A percentile compares a stretch with the other conserved stretches of the same genome.
These are phyloP conservation scores for Bathelium albidoporum DNA, from an alignment of 495 filamentous ascomycete genomes.

Conservation along the genomic window DNA sequence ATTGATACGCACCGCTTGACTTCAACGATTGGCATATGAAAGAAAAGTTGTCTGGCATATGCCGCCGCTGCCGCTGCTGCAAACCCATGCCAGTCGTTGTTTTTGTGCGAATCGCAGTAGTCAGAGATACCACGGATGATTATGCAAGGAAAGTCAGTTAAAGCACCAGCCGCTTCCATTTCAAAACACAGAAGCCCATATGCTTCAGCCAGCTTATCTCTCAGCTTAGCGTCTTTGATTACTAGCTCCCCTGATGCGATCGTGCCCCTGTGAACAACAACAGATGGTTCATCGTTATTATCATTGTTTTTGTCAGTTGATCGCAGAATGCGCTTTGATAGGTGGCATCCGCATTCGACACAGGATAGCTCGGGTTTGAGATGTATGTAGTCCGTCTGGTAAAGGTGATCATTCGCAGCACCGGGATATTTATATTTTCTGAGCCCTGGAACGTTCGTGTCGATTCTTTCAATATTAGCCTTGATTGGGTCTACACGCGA, in stretches of 20 bases:
- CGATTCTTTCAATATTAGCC: slow-evolving; percentile 13
- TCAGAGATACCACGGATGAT: slow-evolving; percentile 25
- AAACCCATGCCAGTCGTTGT: slow-evolving; percentile 15
- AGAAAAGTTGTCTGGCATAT: slow-evolving; percentile 17
- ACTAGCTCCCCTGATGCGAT: slow-evolving; percentile 33
- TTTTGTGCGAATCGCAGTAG: slow-evolving; percentile 23
- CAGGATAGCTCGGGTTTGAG: not conserved
- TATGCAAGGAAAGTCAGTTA: slow-evolving; percentile 18
- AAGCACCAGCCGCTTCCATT: slow-evolving; percentile 24
- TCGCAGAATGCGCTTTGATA: not conserved
- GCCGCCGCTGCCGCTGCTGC: slow-evolving; percentile 20
- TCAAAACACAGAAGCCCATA: slow-evolving; percentile 21
- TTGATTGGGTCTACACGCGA: slow-evolving; percentile 12
- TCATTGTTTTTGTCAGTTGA: slow-evolving; percentile 2
- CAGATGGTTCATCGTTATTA: slow-evolving; percentile 9
- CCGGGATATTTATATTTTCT: slow-evolving; percentile 1
- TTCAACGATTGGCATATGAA: not conserved
- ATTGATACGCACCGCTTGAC: no score
- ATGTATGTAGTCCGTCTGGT: not conserved
- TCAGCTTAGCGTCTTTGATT: slow-evolving; percentile 22
- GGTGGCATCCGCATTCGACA: not conserved
- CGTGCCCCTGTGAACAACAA: slow-evolving; percentile 24
- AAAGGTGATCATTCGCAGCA: not conserved
- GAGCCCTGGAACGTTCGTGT: slow-evolving; percentile 8
- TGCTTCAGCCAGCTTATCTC: slow-evolving; percentile 9